phyloP scores from a whole-genome alignment of 305 asterid species.

The Plantago lanceolata region DNA sequence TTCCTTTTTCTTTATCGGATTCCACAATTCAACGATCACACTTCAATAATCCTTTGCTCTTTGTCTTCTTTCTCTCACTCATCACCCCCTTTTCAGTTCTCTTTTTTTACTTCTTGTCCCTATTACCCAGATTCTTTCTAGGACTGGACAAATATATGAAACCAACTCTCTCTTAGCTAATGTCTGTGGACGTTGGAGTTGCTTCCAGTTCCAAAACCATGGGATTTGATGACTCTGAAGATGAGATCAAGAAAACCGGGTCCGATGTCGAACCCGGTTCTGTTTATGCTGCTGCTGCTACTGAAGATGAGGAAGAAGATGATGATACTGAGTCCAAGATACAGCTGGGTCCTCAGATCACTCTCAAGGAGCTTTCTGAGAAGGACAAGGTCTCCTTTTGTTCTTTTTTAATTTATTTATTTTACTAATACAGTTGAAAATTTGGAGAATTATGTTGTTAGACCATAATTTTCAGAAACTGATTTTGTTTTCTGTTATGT shows the following conservation, averaged over 20 bases:
- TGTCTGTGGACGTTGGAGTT: slow-evolving; percentile 40
- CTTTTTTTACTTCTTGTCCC: slow-evolving; percentile 14
- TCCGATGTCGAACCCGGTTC: slow-evolving; percentile 26
- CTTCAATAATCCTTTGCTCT: neutral
- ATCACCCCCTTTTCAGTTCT: neutral
- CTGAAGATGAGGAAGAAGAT: slow-evolving; percentile 53
- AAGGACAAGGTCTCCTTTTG: slow-evolving; percentile 44
- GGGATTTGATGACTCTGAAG: slow-evolving; percentile 37
- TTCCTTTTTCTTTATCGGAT: slow-evolving; percentile 35
- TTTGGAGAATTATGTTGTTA: too few relatives aligned
- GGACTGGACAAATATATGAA: neutral
- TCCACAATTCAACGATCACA: slow-evolving; percentile 16
- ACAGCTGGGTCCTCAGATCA: slow-evolving; percentile 50
- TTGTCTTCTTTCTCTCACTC: slow-evolving; percentile 24
- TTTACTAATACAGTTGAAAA: too few relatives aligned
- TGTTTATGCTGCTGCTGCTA: slow-evolving; percentile 22
- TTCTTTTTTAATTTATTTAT: neutral
- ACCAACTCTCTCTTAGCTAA: slow-evolving; percentile 1
- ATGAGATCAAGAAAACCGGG: slow-evolving; percentile 10
- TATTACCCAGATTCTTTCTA: neutral
- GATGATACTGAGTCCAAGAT: slow-evolving; percentile 39
- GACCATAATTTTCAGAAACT: neutral
- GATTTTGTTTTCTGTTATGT: slow-evolving; percentile 9
- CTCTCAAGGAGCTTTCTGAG: slow-evolving; percentile 51
- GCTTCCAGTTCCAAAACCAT: slow-evolving; percentile 36